Evolutionary conservation across 2,329 filamentous ascomycete species (phyloP).

Genomic region (Exophiala spinifera): DNA sequence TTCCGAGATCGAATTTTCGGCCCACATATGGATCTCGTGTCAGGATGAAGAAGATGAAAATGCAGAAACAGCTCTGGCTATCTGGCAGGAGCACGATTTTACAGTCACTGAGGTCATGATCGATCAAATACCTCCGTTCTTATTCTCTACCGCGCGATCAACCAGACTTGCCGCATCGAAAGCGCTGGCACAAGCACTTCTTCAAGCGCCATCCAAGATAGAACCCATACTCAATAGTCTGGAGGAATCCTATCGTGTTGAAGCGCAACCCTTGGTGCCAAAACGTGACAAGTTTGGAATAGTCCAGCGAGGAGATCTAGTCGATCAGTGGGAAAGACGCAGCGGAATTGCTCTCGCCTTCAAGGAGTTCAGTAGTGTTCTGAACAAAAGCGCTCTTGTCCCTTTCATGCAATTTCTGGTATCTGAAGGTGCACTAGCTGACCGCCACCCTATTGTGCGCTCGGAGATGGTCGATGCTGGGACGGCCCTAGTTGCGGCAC

Average conservation of each 20-base stretch:
- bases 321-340: slow-evolving; percentile 86
- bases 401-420: slow-evolving; percentile 83
- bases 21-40: slow-evolving; percentile 89
- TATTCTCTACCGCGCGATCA: slow-evolving; percentile 75
- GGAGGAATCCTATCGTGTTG: slow-evolving; percentile 68
- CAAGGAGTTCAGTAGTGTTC: slow-evolving; percentile 70
- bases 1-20: slow-evolving; percentile 78
- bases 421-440: slow-evolving; percentile 79
- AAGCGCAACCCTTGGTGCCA: slow-evolving; percentile 77
- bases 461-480: slow-evolving; percentile 90
- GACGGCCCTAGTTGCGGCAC: slow-evolving; percentile 72
- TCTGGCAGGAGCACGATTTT: slow-evolving; percentile 93
- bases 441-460: slow-evolving; percentile 72
- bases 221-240: slow-evolving; percentile 62
- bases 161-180: slow-evolving; percentile 80
- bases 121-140: slow-evolving; percentile 68
- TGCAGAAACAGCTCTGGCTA: slow-evolving; percentile 73
- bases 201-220: slow-evolving; percentile 59
- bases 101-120: slow-evolving; percentile 64
- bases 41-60: slow-evolving; percentile 92
- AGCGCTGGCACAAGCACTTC: slow-evolving; percentile 71
- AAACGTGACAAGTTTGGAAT: slow-evolving; percentile 92
- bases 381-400: slow-evolving; percentile 68
- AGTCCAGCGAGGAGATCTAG: slow-evolving; percentile 80
- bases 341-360: slow-evolving; percentile 88